Percentiles rank a stretch among this genome's conserved stretches.
Evolutionary conservation across 1,284 basidiomycete genomes (phyloP).

Genomic region (Leccinum cinnamomeum): DNA sequence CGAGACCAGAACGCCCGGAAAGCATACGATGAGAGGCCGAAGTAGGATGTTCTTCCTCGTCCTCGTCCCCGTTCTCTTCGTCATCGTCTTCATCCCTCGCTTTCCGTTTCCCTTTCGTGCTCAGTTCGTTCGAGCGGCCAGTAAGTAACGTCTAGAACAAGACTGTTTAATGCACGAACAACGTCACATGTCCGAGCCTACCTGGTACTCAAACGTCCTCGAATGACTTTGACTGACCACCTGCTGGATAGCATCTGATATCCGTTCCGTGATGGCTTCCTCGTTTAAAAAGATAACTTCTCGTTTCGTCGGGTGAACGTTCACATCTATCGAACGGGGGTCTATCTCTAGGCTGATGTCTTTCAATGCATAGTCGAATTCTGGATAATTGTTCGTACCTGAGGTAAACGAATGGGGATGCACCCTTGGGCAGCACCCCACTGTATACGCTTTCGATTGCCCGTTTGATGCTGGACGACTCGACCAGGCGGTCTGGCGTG

Average conservation of each 20-base stretch:
- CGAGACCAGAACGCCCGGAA: background rate
- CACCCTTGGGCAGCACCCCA: conserved; percentile 87
- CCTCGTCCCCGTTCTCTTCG: conserved; percentile 34
- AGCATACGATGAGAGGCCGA: conserved; percentile 20
- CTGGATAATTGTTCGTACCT: conserved; percentile 49
- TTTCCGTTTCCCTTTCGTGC: conserved; percentile 48
- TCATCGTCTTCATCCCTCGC: conserved; percentile 33
- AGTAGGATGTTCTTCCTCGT: conserved; percentile 15
- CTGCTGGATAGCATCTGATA: conserved; percentile 74
- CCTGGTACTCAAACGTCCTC: conserved; percentile 83
- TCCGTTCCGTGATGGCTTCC: conserved; percentile 80
- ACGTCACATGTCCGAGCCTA: conserved; percentile 25
- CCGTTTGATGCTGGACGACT: conserved; percentile 84
- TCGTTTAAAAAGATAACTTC: conserved; percentile 96
- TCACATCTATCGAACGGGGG: conserved; percentile 91
- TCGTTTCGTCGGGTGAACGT: conserved; percentile 97
- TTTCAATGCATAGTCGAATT: conserved; percentile 1
- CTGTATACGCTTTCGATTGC: conserved; percentile 88
- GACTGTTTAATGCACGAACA: conserved; percentile 1
- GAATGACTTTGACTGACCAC: conserved; percentile 71
- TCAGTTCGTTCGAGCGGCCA: conserved; percentile 43
- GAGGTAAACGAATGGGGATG: conserved; percentile 90
- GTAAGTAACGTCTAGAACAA: conserved; percentile 59
- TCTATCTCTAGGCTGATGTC: conserved; percentile 72
- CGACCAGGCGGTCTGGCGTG: conserved; percentile 84